Conservation (phyloP, 305 asterid species). For the Rubia tinctorum region DNA sequence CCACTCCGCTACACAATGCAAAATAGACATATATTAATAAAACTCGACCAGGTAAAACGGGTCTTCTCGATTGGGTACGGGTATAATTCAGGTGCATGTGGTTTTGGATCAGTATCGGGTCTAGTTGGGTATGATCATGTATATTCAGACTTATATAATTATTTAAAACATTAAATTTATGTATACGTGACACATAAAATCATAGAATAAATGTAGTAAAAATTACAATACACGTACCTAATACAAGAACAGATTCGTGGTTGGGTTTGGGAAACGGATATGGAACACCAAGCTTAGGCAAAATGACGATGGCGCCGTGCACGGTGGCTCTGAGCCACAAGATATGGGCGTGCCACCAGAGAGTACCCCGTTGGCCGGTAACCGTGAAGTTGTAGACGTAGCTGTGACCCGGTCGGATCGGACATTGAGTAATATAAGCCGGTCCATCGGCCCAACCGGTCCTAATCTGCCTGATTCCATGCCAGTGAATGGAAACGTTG, state of each 20-base stretch:
- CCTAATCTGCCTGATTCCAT: conserved; percentile 72
- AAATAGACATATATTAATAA: neutral
- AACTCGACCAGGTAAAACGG: no score
- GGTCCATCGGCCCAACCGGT: conserved; percentile 99
- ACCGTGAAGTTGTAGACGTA: conserved; percentile 76
- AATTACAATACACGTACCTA: conserved; percentile 38
- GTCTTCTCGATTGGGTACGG: no score
- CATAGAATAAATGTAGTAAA: no score
- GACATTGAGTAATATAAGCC: conserved; percentile 92
- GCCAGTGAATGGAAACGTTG: conserved; percentile 94
- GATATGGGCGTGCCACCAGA: conserved; percentile 94
- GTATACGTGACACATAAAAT: no score
- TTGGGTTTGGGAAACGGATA: conserved; percentile 94
- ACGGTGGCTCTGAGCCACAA: conserved; percentile 84
- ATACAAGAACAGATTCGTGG: conserved; percentile 60
- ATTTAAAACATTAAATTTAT: no score
- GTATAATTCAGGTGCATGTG: no score
- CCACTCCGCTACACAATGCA: conserved; percentile 65
- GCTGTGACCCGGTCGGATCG: conserved; percentile 76
- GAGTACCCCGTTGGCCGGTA: conserved; percentile 94
- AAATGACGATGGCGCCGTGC: conserved; percentile 81
- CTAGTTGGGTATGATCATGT: no score
- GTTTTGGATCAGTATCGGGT: no score
- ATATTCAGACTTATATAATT: no score
- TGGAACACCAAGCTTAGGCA: conserved; percentile 84